These are phyloP conservation scores for Durusdinium trenchii DNA, from an alignment of 73 alveolate genomes.

Conservation along the genomic window DNA sequence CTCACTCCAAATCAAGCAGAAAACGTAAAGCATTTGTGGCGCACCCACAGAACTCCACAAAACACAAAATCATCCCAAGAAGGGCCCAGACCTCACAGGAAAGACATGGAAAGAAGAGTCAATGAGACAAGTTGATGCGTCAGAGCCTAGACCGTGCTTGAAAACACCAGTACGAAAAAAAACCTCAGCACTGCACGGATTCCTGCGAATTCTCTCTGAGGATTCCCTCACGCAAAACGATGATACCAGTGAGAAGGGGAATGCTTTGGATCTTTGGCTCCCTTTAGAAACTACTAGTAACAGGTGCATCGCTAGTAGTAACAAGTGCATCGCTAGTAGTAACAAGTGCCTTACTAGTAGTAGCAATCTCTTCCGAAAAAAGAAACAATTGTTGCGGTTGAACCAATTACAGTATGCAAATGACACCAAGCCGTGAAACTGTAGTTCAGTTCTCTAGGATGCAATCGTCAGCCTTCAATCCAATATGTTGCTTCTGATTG, in stretches of 20 bases:
- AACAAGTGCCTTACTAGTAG: too few relatives aligned
- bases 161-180: not conserved
- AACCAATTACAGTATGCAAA: too few relatives aligned
- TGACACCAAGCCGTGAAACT: too few relatives aligned
- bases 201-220: constrained; percentile 9
- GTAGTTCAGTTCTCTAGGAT: too few relatives aligned
- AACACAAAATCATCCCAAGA: constrained; percentile 53
- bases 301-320: too few relatives aligned
- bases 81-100: constrained; percentile 50
- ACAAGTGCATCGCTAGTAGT: too few relatives aligned
- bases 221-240: too few relatives aligned
- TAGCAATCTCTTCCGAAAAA: too few relatives aligned
- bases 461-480: constrained; percentile 33
- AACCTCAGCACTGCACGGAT: not conserved
- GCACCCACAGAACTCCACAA: constrained; percentile 28
- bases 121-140: not conserved
- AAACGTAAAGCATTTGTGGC: not conserved
- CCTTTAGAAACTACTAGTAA: too few relatives aligned
- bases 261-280: too few relatives aligned
- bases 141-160: not conserved
- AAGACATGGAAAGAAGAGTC: not conserved
- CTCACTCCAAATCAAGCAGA: not conserved
- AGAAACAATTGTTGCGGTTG: too few relatives aligned
- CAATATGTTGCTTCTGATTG: constrained; percentile 20
- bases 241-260: too few relatives aligned